Percentiles rank a stretch among this genome's conserved stretches.
phyloP scores from a whole-genome alignment of 2,329 filamentous ascomycete genomes.

The Eutypella sp. region DNA sequence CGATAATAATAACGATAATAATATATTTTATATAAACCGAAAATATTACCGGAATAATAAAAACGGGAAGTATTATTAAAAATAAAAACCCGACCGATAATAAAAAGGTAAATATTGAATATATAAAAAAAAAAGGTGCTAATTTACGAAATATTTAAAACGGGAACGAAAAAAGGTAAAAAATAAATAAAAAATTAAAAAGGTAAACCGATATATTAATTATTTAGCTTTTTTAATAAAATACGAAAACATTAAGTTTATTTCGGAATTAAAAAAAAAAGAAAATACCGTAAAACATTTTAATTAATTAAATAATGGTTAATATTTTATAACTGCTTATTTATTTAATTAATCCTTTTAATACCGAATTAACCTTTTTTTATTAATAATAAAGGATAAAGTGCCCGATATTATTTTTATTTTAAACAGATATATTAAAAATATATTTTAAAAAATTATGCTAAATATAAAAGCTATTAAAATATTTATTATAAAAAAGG shows the following conservation, averaged over 20 bases:
- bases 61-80: background rate
- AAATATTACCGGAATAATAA: conserved; percentile 2
- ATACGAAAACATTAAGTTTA: conserved; percentile 1
- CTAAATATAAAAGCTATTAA: background rate
- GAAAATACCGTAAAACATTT: background rate
- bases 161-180: background rate
- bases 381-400: background rate
- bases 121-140: conserved; percentile 3
- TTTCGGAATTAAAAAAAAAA: background rate
- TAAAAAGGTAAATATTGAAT: background rate
- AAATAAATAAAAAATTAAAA: too few relatives aligned
- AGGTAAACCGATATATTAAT: too few relatives aligned
- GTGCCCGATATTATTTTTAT: too few relatives aligned
- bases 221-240: background rate
- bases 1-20: background rate
- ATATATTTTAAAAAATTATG: conserved; percentile 2
- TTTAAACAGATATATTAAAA: background rate
- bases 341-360: background rate
- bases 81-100: background rate
- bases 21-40: background rate
- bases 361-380: background rate
- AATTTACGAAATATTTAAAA: conserved; percentile 1
- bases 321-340: background rate
- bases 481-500: background rate
- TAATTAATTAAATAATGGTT: background rate